Evolutionary conservation across 257 asterid species (phyloP).

Genomic region (Solanum paucissectum): DNA sequence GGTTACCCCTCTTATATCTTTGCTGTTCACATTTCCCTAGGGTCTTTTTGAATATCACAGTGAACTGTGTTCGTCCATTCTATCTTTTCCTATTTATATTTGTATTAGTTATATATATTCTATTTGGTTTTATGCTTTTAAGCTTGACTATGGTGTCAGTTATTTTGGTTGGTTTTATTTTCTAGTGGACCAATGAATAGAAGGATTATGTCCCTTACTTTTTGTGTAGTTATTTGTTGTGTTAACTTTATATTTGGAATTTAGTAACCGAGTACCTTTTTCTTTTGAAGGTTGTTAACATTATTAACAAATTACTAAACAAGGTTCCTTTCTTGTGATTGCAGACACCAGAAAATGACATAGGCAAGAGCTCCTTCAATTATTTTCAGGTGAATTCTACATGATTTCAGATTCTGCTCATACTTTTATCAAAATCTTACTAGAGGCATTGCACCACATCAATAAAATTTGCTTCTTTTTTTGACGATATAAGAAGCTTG

Average conservation of each 20-base stretch:
- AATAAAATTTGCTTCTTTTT: neutral
- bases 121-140: neutral
- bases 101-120: neutral
- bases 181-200: neutral
- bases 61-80: neutral
- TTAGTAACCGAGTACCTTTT: neutral
- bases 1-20: constrained; percentile 27
- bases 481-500: neutral
- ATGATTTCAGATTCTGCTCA: neutral
- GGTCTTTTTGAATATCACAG: neutral
- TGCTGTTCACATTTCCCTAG: neutral
- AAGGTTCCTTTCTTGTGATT: neutral
- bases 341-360: constrained; percentile 88
- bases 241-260: neutral
- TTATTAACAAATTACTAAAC: neutral
- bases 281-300: neutral
- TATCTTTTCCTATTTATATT: neutral
- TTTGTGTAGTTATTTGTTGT: neutral
- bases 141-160: neutral
- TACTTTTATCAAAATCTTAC: neutral
- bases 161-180: neutral
- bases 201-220: neutral
- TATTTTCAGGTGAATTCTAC: constrained; percentile 55
- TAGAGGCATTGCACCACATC: neutral
- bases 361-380: constrained; percentile 87